These are phyloP conservation scores for Paramecium sonneborni DNA, from an alignment of 73 alveolate genomes.

Conservation along the genomic window DNA sequence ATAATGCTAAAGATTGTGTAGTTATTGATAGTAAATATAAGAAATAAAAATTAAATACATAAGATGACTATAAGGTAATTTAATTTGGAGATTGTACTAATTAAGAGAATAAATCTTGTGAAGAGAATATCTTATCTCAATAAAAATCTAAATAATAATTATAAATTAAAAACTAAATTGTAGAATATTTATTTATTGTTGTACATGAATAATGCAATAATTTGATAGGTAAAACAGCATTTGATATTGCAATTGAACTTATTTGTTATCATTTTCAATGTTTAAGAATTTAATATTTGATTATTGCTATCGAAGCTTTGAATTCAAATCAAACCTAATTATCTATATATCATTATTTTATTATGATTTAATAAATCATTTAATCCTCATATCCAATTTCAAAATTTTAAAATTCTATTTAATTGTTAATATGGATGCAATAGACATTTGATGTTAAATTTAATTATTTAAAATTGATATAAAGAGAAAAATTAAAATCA, in stretches of 20 bases:
- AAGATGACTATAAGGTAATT: neutral
- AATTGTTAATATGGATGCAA: neutral
- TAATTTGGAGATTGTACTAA: neutral
- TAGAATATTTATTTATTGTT: neutral
- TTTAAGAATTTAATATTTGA: neutral
- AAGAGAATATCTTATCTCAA: neutral
- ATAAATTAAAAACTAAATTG: neutral
- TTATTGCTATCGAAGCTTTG: neutral
- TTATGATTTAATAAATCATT: neutral
- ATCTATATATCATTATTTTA: neutral
- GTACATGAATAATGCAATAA: neutral
- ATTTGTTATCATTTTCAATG: neutral
- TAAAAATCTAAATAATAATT: neutral
- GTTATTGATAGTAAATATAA: neutral
- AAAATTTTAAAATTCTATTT: neutral
- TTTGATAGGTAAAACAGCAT: neutral
- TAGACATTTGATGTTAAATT: neutral
- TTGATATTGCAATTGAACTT: neutral
- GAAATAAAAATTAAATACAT: neutral
- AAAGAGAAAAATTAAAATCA: neutral
- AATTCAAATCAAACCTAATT: neutral
- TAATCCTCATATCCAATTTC: neutral
- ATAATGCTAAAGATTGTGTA: neutral
- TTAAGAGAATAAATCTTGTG: too few species aligned
- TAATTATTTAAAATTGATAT: neutral